Percentiles rank a stretch among this genome's conserved stretches.
Conservation (phyloP, 2,329 filamentous ascomycete genomes). For the Sordariomycetes sp. region DNA sequence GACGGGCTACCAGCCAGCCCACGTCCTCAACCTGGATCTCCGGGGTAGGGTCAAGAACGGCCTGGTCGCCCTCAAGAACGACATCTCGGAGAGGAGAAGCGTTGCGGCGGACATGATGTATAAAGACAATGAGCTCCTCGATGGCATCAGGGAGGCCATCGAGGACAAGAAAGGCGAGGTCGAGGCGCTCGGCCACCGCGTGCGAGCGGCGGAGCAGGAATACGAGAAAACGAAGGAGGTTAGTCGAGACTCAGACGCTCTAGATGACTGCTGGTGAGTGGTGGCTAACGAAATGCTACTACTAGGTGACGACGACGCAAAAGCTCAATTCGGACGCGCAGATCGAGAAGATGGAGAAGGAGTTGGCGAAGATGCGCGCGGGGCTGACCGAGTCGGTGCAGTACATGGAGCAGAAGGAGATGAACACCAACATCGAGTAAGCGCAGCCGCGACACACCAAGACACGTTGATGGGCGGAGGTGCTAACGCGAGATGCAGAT, state of each 20-base stretch:
- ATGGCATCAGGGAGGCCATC: constrained; percentile 91
- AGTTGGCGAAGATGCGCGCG: constrained; percentile 83
- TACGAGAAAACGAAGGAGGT: constrained; percentile 87
- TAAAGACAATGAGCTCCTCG: constrained; percentile 85
- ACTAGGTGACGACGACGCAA: constrained; percentile 58
- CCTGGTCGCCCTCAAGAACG: constrained; percentile 68
- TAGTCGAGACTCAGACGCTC: constrained; percentile 2
- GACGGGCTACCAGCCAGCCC: constrained; percentile 79
- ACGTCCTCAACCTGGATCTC: constrained; percentile 81
- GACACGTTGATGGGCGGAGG: not conserved
- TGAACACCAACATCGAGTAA: constrained; percentile 91
- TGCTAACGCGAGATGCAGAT: constrained; percentile 32
- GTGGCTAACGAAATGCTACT: not conserved
- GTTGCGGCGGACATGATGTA: constrained; percentile 78
- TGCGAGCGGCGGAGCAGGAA: constrained; percentile 80
- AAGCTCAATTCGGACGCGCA: constrained; percentile 83
- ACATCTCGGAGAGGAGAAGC: constrained; percentile 81
- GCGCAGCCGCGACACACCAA: not conserved
- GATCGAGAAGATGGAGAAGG: constrained; percentile 98
- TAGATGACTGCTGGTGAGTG: not conserved
- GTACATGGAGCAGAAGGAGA: constrained; percentile 85
- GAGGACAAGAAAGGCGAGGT: constrained; percentile 92
- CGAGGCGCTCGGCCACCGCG: constrained; percentile 77
- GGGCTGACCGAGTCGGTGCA: constrained; percentile 77
- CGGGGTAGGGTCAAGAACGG: constrained; percentile 69